A percentile compares a stretch with the other conserved stretches of the same genome.
Evolutionary conservation across 2,329 filamentous ascomycete genomes (phyloP).

Genomic region (Lachnellula cervina): DNA sequence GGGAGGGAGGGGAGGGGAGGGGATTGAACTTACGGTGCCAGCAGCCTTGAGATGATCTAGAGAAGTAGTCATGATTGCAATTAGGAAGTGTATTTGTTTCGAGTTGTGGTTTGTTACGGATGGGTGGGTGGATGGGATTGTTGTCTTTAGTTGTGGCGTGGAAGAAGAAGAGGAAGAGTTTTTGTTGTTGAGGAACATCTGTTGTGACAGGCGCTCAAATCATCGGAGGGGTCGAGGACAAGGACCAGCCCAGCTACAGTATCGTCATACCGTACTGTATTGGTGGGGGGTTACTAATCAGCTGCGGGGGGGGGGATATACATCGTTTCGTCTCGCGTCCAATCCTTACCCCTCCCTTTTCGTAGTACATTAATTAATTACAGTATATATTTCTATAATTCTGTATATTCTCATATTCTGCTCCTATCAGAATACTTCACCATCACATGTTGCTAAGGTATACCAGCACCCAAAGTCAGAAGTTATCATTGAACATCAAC

Average conservation of each 20-base stretch:
- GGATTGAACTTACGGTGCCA: conserved; percentile 74
- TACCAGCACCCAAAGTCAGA: too few species aligned
- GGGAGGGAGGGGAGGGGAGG: conserved; percentile 21
- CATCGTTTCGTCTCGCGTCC: background rate
- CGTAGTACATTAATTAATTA: too few species aligned
- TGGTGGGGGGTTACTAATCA: conserved; percentile 14
- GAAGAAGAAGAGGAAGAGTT: conserved; percentile 8
- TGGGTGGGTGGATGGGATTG: background rate
- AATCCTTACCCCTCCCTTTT: background rate
- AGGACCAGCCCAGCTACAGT: background rate
- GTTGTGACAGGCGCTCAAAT: conserved; percentile 1
- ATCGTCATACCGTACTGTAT: conserved; percentile 8
- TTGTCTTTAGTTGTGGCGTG: conserved; percentile 5
- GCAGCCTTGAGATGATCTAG: conserved; percentile 95
- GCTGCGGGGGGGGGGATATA: background rate
- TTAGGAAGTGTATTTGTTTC: background rate
- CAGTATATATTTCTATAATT: background rate
- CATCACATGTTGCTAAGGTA: too few species aligned
- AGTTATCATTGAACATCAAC: background rate
- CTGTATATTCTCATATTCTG: background rate
- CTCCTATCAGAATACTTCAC: background rate
- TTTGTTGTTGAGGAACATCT: conserved; percentile 14
- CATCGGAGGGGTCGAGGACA: background rate
- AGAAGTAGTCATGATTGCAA: conserved; percentile 67
- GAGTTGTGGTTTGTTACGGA: background rate